Base-by-base conservation (phyloP, 805 yeast genomes). In the Lipomyces spencermartinsiae region DNA sequence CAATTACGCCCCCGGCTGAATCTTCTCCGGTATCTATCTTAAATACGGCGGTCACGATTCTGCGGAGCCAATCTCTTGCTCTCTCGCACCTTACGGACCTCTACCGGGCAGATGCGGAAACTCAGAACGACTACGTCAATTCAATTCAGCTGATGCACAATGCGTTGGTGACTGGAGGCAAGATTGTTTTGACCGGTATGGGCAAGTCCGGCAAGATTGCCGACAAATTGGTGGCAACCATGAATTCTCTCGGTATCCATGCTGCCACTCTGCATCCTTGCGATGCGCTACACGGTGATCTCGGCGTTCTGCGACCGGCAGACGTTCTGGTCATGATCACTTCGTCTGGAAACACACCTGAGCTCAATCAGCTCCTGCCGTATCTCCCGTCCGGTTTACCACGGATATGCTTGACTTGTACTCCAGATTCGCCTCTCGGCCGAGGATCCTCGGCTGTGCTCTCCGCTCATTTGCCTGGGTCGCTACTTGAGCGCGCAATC, bases 281-380 rank as follows among this genome's bases (percentile, higher is more conserved):
- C 3, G 97, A 92, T 69, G 97, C 97, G 0, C 80, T 93, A 22
- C 97, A 92, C 76, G 97, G 97, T 5, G 97, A 92, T 77, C 82
- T 92, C 73, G 97, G 97, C 1, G 78, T 88, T 51, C 79, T 93
- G 8, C 78, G 85, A 61, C 83, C 83, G 19, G 80, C 83, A 31
- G 83, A 83, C 66, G 91, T 89, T 71, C 69, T 92, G 62, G 77
- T 93, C 1, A 80, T 91, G 74, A 85, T 92, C 49, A 87, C 93
- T 0, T 90, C 93, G 1, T 88, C 94, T 37, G 97, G 97, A 0
- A 88, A 87, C 73, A 89, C 97, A 0, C 91, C 93, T 0, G 97
- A 92, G 76, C 82, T 93, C 49, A 65, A 87, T 53, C 73, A 74
- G 68, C 76, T 90, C 74, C 77, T 87, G 53, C 86, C 87, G 0